Conservation (phyloP, 192 early-diverging fungal genomes). For the Coemansia sp. region DNA sequence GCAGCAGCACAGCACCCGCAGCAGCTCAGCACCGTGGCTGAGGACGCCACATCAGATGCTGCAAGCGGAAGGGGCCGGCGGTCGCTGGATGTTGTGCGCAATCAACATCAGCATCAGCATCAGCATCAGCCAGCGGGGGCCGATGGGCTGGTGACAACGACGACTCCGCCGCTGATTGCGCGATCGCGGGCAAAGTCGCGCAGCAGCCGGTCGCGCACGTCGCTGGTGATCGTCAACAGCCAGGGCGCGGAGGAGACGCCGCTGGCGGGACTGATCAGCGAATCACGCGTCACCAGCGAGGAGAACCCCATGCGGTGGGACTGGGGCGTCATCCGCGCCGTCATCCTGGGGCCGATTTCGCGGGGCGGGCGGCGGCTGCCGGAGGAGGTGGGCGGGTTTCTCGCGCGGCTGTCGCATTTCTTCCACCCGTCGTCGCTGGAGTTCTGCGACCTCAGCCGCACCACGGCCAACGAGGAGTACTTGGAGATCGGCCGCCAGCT, state of each 20-base stretch:
- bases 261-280: slow-evolving; percentile 31
- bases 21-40: slow-evolving; percentile 20
- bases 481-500: slow-evolving; percentile 53
- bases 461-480: slow-evolving; percentile 46
- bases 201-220: slow-evolving; percentile 39
- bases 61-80: slow-evolving; percentile 21
- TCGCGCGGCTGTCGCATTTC: slow-evolving; percentile 38
- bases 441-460: slow-evolving; percentile 53
- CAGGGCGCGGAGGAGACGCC: slow-evolving; percentile 17
- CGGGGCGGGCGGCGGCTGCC: slow-evolving; percentile 21
- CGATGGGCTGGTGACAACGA: no score
- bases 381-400: slow-evolving; percentile 37
- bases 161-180: slow-evolving; percentile 29
- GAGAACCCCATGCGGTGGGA: slow-evolving; percentile 55
- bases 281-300: slow-evolving; percentile 42
- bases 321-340: slow-evolving; percentile 37
- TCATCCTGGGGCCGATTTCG: slow-evolving; percentile 35
- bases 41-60: not conserved
- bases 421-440: slow-evolving; percentile 49
- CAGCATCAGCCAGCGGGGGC: no score
- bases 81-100: slow-evolving; percentile 40
- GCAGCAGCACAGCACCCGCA: no score
- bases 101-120: no score
- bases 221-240: slow-evolving; percentile 24
- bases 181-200: slow-evolving; percentile 51